phyloP scores from a whole-genome alignment of 2,329 filamentous ascomycete genomes.

The Phialophora expanda region DNA sequence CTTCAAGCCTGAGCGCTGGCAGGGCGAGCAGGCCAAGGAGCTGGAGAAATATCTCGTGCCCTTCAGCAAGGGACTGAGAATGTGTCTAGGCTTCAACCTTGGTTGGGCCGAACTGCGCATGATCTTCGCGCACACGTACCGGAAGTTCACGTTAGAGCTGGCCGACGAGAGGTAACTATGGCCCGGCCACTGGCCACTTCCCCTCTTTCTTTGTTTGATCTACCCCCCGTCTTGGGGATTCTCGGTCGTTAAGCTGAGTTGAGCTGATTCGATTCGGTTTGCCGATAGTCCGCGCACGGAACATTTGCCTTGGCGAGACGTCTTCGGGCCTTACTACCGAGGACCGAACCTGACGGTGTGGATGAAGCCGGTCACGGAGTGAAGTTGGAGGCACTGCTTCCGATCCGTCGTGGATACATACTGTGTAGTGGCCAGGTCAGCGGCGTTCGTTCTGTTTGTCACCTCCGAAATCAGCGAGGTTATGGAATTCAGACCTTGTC shows the following conservation, averaged over 20 bases:
- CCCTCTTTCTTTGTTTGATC: background rate
- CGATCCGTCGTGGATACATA: background rate
- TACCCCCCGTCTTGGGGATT: too few relatives aligned
- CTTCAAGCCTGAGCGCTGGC: slow-evolving; percentile 22
- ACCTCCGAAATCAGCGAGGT: background rate
- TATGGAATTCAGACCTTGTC: background rate
- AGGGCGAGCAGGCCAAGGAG: slow-evolving; percentile 35
- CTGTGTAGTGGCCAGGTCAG: background rate
- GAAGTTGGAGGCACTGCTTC: background rate
- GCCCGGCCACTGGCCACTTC: background rate
- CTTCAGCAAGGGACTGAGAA: slow-evolving; percentile 53
- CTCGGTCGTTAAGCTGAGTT: too few relatives aligned
- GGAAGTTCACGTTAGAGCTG: slow-evolving; percentile 25
- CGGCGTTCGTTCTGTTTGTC: background rate
- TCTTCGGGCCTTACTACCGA: background rate
- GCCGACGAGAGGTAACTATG: slow-evolving; percentile 2
- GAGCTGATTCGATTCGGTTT: too few relatives aligned
- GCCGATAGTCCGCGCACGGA: background rate
- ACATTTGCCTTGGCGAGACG: background rate
- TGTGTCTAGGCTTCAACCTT: slow-evolving; percentile 47
- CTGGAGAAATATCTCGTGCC: slow-evolving; percentile 48
- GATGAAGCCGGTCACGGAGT: slow-evolving; percentile 1
- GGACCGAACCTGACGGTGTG: background rate
- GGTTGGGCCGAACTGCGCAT: slow-evolving; percentile 32
- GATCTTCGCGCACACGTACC: slow-evolving; percentile 28